These are phyloP conservation scores for Yamadazyma tumulicola DNA, from an alignment of 805 yeast genomes.

Conservation along the genomic window DNA sequence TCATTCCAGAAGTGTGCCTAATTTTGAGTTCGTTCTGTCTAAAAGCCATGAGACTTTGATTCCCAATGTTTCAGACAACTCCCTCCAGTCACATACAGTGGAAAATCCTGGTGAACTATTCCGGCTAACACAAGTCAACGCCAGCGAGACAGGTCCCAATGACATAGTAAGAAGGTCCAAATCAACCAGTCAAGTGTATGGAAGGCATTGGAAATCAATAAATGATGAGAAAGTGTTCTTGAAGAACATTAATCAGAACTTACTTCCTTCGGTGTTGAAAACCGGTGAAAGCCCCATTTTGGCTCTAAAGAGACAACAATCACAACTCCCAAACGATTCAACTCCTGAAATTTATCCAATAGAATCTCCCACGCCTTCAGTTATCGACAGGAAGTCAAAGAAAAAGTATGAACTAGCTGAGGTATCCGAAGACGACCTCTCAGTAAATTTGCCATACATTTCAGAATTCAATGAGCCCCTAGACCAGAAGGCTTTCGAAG, in stretches of 20 bases:
- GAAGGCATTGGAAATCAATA: slow-evolving; percentile 21
- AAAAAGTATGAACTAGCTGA: slow-evolving; percentile 4
- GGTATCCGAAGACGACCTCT: neutral
- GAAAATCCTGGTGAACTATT: too few species aligned
- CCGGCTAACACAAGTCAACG: too few species aligned
- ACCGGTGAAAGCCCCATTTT: slow-evolving; percentile 30
- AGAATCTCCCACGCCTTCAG: neutral
- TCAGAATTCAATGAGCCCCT: slow-evolving; percentile 22
- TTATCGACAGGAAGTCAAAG: neutral
- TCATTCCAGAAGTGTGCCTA: slow-evolving; percentile 9
- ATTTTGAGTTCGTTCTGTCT: slow-evolving; percentile 1
- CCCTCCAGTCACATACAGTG: slow-evolving; percentile 3
- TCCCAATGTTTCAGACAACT: slow-evolving; percentile 11
- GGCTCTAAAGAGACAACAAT: slow-evolving; percentile 20
- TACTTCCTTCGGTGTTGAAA: slow-evolving; percentile 32
- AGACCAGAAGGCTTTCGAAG: slow-evolving; percentile 17
- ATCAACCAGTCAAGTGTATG: slow-evolving; percentile 17
- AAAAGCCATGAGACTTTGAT: slow-evolving; percentile 13
- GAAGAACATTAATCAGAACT: slow-evolving; percentile 25
- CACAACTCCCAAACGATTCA: neutral
- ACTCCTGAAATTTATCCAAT: neutral
- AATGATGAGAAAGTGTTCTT: slow-evolving; percentile 27
- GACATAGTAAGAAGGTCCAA: slow-evolving; percentile 21
- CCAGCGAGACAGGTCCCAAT: too few species aligned
- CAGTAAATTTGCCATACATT: slow-evolving; percentile 18